phyloP scores from a whole-genome alignment of 805 yeast species.

The Saturnispora bothae region DNA sequence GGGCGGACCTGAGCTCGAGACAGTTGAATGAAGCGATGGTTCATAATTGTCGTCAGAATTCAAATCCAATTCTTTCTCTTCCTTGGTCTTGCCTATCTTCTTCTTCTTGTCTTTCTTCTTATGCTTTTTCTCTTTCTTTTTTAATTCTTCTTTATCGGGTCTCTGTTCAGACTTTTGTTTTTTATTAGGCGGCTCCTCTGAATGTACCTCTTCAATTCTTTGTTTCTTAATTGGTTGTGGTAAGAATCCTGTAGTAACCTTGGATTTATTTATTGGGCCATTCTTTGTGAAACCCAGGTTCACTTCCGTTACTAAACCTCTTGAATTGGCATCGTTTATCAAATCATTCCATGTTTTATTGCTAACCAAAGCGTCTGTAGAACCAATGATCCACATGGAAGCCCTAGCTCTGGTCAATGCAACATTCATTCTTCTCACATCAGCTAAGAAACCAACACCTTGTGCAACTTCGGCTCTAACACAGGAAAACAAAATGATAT shows the following conservation, averaged over 20 bases:
- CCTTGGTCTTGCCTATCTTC: background rate
- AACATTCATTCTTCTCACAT: conserved; percentile 92
- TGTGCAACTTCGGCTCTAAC: conserved; percentile 71
- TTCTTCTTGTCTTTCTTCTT: background rate
- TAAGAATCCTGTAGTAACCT: conserved; percentile 4
- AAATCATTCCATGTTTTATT: conserved; percentile 69
- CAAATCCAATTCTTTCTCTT: background rate
- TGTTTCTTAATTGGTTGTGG: conserved; percentile 7
- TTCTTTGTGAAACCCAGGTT: conserved; percentile 20
- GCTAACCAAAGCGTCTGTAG: conserved; percentile 48
- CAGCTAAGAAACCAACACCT: conserved; percentile 82
- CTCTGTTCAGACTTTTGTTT: background rate
- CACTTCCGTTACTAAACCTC: conserved; percentile 27
- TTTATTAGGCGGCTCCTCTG: too few species aligned
- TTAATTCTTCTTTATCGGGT: background rate
- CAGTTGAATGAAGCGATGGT: too few species aligned
- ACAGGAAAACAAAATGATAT: conserved; percentile 86
- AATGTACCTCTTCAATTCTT: too few species aligned
- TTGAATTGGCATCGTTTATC: conserved; percentile 49
- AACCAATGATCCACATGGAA: conserved; percentile 88
- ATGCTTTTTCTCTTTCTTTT: background rate
- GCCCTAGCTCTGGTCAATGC: conserved; percentile 90
- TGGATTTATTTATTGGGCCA: background rate
- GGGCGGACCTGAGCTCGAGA: too few species aligned
- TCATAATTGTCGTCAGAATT: too few species aligned